A percentile compares a stretch with the other conserved stretches of the same genome.
Evolutionary conservation across 1,284 basidiomycete genomes (phyloP).

Genomic region (Farysia itapuensis): DNA sequence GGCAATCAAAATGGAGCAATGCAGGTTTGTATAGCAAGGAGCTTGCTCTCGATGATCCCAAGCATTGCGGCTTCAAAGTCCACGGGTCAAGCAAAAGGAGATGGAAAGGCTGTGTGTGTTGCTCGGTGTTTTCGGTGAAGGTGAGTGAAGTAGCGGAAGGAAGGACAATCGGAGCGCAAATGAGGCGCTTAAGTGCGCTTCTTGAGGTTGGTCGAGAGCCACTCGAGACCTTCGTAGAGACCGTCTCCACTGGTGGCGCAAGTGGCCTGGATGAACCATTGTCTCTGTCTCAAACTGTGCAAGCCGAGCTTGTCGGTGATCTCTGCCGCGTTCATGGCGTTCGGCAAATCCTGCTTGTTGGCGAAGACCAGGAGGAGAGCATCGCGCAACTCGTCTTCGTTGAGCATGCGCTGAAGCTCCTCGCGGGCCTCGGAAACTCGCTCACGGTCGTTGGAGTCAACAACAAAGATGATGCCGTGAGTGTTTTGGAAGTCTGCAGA

Average conservation of each 20-base stretch:
- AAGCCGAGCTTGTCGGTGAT: conserved; percentile 99
- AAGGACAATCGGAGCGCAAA: too few relatives aligned
- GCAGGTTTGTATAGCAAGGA: too few relatives aligned
- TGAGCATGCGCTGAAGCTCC: conserved; percentile 99
- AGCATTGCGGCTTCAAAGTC: too few relatives aligned
- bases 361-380: conserved; percentile 98
- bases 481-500: conserved; percentile 95
- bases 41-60: too few relatives aligned
- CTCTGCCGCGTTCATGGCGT: conserved; percentile 99
- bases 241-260: conserved; percentile 99
- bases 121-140: too few relatives aligned
- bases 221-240: conserved; percentile 83
- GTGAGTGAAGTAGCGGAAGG: too few relatives aligned
- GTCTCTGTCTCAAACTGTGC: conserved; percentile 89
- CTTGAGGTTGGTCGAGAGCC: conserved; percentile 82
- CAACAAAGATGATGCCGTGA: conserved; percentile 99
- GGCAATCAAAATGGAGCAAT: too few relatives aligned
- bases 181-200: conserved; percentile 71
- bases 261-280: conserved; percentile 91
- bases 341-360: conserved; percentile 98
- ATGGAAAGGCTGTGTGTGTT: too few relatives aligned
- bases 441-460: conserved; percentile 99
- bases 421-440: conserved; percentile 98
- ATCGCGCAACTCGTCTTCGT: conserved; percentile 98
- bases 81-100: too few relatives aligned